A percentile compares a stretch with the other conserved stretches of the same genome.
phyloP scores from a whole-genome alignment of 225 moss, liverwort and hornwort species.

The Pseudoscleropodium purum region DNA sequence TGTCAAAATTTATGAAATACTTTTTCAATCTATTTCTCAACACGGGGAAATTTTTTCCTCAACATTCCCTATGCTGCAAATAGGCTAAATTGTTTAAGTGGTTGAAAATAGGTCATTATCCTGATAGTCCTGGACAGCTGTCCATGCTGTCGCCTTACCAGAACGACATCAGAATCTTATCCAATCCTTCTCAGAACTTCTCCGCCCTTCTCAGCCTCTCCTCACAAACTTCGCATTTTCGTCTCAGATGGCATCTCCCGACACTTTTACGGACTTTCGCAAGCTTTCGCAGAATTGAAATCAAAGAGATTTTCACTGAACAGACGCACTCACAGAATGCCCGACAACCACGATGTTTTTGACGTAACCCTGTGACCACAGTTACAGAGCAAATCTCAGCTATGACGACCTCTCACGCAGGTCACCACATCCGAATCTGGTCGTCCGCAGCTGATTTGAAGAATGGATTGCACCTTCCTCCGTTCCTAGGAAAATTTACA shows the following conservation, averaged over 20 bases:
- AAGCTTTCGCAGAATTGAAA: not conserved
- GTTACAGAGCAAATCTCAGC: not conserved
- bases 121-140: not conserved
- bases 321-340: not conserved
- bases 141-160: not conserved
- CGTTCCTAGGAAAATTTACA: not conserved
- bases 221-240: not conserved
- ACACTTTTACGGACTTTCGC: not conserved
- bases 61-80: no score
- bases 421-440: not conserved
- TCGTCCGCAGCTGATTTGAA: not conserved
- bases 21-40: no score
- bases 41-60: no score
- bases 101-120: no score
- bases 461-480: not conserved
- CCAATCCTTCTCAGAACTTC: constrained; percentile 12
- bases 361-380: not conserved
- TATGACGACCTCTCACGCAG: constrained; percentile 14
- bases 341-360: not conserved
- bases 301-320: not conserved
- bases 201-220: constrained; percentile 1
- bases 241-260: not conserved
- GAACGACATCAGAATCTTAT: not conserved
- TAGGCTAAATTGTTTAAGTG: no score
- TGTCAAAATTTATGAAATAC: no score